Evolutionary conservation across 257 asterid genomes (phyloP), one percentile per base, ranked within the genome.

Genomic region (Gentiana macrophylla): DNA sequence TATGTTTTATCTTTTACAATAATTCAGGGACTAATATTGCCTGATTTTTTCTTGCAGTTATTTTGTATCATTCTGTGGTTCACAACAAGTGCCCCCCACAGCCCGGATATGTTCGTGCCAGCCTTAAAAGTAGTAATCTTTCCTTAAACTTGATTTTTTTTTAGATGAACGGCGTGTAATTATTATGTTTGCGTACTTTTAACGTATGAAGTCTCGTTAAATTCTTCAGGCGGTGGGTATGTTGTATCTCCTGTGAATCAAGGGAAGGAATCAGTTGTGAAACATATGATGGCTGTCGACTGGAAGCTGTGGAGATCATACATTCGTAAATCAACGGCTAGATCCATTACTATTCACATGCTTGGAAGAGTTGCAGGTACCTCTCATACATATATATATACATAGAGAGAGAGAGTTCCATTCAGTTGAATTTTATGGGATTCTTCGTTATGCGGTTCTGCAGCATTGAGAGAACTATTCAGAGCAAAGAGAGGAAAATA

Each of bases 251-350:
- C 98, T 57, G 60, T 75, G 49, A 80, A 85, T 57, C 83, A 85
- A 51, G 96, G 94, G 59, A 88, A 75, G 59, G 77, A 70, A 61
- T 80, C 95, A 59, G 79, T 85, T 34, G 95, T 92, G 57, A 92
- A 88, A 71, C 94, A 87, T 67, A 92, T 92, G 98, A 83, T 92
- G 74, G 95, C 98, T 63, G 77, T 92, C 74, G 95, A 92, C 68
- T 92, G 98, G 98, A 86, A 71, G 63, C 84, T 71, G 69, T 90
- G 96, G 98, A 92, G 72, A 72, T 79, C 91, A 12, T 83, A 81
- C 65, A 32, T 88, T 67, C 73, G 67, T 61, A 68, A 71, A 62
- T 80, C 90, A 60, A 79, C 94, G 37, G 78, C 92, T 59, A 76
- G 89, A 79, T 92, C 84, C 37, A 75, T 88, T 60, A 88, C 98